Percentiles rank a stretch among this genome's conserved stretches.
Evolutionary conservation across 208 protist genomes (phyloP).

Genomic region (Angomonas deanei): DNA sequence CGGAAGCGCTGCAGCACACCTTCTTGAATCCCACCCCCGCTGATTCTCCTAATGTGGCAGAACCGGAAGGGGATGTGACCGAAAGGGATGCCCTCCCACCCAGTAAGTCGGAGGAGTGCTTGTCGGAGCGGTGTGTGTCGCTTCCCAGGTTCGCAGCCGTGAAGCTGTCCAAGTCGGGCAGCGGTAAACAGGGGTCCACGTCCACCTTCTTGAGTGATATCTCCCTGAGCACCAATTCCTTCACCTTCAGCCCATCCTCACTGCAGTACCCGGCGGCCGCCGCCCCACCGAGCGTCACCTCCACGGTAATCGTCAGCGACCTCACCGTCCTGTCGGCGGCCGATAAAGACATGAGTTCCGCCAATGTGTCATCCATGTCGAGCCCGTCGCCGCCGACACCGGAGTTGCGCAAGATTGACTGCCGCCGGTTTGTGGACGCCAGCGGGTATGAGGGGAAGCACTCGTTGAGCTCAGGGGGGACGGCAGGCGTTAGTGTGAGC

Average conservation of each 20-base stretch:
- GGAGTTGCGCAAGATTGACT: neutral
- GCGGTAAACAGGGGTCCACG: neutral
- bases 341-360: neutral
- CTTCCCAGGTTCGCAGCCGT: neutral
- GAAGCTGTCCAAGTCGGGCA: neutral
- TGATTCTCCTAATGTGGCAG: too few species aligned
- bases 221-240: conserved; percentile 20
- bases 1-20: conserved; percentile 47
- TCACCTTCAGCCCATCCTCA: conserved; percentile 13
- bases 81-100: too few species aligned
- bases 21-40: too few species aligned
- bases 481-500: neutral
- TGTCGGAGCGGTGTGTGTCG: neutral
- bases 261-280: neutral
- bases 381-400: conserved; percentile 1
- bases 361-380: neutral
- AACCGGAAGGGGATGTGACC: too few species aligned
- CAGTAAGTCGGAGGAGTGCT: too few species aligned
- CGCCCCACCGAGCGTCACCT: neutral
- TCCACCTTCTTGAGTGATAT: conserved; percentile 16
- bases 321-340: neutral
- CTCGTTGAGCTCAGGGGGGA: neutral
- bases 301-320: neutral
- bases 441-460: neutral
- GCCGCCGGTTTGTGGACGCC: neutral